Conservation (phyloP, 371 early-diverging fungal species). For the Mortierella sp. region DNA sequence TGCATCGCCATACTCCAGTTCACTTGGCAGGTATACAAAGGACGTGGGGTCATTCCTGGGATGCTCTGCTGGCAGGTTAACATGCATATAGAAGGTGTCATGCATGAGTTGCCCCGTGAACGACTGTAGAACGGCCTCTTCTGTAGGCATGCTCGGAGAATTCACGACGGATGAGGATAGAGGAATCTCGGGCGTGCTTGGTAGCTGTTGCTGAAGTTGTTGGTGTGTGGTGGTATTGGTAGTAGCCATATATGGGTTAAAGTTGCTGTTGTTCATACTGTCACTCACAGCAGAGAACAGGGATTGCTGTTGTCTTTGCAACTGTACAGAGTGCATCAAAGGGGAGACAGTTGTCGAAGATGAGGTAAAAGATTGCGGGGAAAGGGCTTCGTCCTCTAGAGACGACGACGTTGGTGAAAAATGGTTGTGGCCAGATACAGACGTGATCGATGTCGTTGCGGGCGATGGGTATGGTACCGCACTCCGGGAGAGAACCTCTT, state of each 20-base stretch:
- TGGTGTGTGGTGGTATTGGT: constrained; percentile 1
- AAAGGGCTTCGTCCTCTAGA: background rate
- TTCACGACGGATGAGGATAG: constrained; percentile 18
- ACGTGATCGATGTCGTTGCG: constrained; percentile 6
- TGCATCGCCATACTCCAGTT: constrained; percentile 35
- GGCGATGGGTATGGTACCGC: constrained; percentile 8
- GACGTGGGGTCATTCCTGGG: constrained; percentile 36
- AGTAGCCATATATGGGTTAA: background rate
- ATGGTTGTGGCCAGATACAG: constrained; percentile 4
- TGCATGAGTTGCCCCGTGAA: constrained; percentile 40
- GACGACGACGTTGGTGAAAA: constrained; percentile 1
- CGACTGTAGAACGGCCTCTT: constrained; percentile 32
- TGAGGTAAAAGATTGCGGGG: constrained; percentile 1
- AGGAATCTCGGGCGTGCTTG: constrained; percentile 13
- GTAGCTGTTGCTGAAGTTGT: constrained; percentile 5
- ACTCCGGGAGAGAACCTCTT: constrained; percentile 7
- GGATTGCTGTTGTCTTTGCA: constrained; percentile 7
- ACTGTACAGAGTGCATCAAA: constrained; percentile 1
- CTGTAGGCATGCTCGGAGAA: constrained; percentile 25
- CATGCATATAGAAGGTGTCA: constrained; percentile 35
- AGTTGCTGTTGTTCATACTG: background rate
- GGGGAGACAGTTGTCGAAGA: constrained; percentile 11
- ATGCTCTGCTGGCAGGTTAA: constrained; percentile 33
- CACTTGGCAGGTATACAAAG: constrained; percentile 41
- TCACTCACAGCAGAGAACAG: too few relatives aligned